Percentiles rank a stretch among this genome's conserved stretches.
Evolutionary conservation across 2,329 filamentous ascomycete species (phyloP).

Genomic region (Beauveria sp.): DNA sequence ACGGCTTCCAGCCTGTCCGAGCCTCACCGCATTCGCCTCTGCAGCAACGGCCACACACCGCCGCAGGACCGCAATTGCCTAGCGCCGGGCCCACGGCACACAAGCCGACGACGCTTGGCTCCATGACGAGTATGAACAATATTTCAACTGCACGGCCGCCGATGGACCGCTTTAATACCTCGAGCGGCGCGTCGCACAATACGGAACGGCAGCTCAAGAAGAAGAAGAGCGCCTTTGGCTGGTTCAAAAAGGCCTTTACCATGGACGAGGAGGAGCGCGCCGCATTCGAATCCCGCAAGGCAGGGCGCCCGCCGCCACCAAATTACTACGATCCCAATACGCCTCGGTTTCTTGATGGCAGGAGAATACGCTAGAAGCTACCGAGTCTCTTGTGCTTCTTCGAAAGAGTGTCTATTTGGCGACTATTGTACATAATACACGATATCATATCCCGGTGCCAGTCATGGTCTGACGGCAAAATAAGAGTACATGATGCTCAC

Average conservation of each 20-base stretch:
- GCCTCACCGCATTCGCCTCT: constrained; percentile 57
- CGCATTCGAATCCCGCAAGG: constrained; percentile 49
- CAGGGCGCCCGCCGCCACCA: constrained; percentile 29
- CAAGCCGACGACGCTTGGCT: constrained; percentile 45
- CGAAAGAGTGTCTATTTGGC: background rate
- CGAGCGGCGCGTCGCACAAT: constrained; percentile 21
- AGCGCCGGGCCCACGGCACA: constrained; percentile 35
- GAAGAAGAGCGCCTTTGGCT: constrained; percentile 58
- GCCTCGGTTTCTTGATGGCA: constrained; percentile 50
- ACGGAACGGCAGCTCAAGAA: constrained; percentile 47
- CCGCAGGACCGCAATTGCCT: constrained; percentile 25
- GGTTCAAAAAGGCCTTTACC: constrained; percentile 61
- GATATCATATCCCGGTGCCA: background rate
- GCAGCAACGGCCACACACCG: constrained; percentile 51
- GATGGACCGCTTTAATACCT: constrained; percentile 26
- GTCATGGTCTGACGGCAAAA: background rate
- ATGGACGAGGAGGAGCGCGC: constrained; percentile 56
- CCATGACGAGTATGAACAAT: constrained; percentile 50
- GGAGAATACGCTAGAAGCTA: constrained; percentile 31
- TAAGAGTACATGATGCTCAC: background rate
- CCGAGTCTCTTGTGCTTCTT: background rate
- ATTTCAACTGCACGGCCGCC: constrained; percentile 38
- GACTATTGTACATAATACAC: background rate
- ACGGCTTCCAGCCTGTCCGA: constrained; percentile 54
- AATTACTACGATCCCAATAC: constrained; percentile 44